Percentiles rank a stretch among this genome's conserved stretches.
Conservation (phyloP, 2,329 filamentous ascomycete genomes). For the Pseudocercospora eumusae region DNA sequence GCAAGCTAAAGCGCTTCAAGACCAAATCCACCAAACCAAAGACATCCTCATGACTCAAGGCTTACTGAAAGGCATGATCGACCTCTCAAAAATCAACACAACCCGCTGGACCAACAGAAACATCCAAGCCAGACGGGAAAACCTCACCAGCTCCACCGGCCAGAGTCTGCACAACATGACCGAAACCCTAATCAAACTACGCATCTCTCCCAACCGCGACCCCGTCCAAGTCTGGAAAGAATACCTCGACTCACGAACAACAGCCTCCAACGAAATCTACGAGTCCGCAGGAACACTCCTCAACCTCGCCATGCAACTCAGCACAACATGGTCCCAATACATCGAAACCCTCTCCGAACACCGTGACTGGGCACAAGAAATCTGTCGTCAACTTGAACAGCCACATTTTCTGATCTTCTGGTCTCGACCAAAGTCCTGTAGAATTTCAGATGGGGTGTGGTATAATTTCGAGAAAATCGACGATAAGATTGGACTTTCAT, state of each 20-base stretch:
- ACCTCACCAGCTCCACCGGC: not conserved
- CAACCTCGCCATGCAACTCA: not conserved
- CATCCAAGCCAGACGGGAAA: not conserved
- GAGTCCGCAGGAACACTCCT: not conserved
- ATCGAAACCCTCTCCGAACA: not conserved
- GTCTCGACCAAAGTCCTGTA: not conserved
- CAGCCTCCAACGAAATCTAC: not conserved
- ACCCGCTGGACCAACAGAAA: not conserved
- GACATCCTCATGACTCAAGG: not conserved
- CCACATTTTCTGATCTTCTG: not conserved
- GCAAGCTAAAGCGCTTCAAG: not conserved
- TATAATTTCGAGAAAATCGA: not conserved
- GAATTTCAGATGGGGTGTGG: not conserved
- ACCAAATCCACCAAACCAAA: not conserved
- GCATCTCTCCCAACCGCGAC: not conserved
- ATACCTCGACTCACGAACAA: not conserved
- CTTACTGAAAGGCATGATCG: not conserved
- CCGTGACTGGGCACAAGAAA: not conserved
- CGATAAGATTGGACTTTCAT: not conserved
- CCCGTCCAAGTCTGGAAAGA: not conserved
- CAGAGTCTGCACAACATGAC: not conserved
- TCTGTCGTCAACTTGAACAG: not conserved
- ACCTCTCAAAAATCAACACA: not conserved
- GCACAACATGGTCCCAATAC: not conserved
- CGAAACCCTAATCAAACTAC: not conserved